A percentile compares a stretch with the other conserved stretches of the same genome.
Conservation (phyloP, 2,329 filamentous ascomycete genomes). For the Drechslera avenae region DNA sequence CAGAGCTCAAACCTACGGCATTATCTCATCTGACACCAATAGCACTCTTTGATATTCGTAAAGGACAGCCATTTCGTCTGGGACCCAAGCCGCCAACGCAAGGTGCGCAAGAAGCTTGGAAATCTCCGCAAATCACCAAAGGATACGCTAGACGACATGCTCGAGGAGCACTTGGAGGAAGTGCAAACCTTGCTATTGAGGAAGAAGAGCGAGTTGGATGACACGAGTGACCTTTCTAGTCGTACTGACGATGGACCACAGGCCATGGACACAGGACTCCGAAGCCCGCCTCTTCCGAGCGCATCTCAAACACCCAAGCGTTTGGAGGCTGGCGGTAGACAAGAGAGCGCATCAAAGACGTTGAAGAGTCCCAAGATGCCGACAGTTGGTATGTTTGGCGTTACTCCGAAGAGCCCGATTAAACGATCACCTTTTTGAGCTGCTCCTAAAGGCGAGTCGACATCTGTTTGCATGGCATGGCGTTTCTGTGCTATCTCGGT, state of each 20-base stretch:
- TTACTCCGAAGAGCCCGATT: slow-evolving; percentile 33
- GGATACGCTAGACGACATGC: slow-evolving; percentile 61
- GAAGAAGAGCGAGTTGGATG: slow-evolving; percentile 49
- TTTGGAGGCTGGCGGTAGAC: slow-evolving; percentile 9
- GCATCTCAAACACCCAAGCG: slow-evolving; percentile 17
- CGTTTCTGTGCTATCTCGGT: slow-evolving; percentile 1
- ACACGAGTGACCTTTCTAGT: slow-evolving; percentile 25
- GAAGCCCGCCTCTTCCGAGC: slow-evolving; percentile 30
- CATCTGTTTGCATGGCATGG: slow-evolving; percentile 16
- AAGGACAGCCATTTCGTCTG: slow-evolving; percentile 77
- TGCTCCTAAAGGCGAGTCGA: not conserved
- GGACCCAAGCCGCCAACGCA: slow-evolving; percentile 63
- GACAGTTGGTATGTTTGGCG: slow-evolving; percentile 37
- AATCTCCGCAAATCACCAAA: slow-evolving; percentile 55
- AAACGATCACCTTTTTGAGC: slow-evolving; percentile 31
- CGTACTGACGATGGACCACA: slow-evolving; percentile 29
- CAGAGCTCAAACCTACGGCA: not conserved
- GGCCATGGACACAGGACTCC: slow-evolving; percentile 14
- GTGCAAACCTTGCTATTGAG: slow-evolving; percentile 55
- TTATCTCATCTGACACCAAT: slow-evolving; percentile 1
- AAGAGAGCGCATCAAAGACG: slow-evolving; percentile 17
- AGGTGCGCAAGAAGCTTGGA: slow-evolving; percentile 64
- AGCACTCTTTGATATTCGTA: slow-evolving; percentile 79
- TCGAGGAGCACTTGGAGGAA: slow-evolving; percentile 57
- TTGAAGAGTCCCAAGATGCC: slow-evolving; percentile 31